Conservation (phyloP, 306 rosid genomes). For the Macrotyloma uniflorum region DNA sequence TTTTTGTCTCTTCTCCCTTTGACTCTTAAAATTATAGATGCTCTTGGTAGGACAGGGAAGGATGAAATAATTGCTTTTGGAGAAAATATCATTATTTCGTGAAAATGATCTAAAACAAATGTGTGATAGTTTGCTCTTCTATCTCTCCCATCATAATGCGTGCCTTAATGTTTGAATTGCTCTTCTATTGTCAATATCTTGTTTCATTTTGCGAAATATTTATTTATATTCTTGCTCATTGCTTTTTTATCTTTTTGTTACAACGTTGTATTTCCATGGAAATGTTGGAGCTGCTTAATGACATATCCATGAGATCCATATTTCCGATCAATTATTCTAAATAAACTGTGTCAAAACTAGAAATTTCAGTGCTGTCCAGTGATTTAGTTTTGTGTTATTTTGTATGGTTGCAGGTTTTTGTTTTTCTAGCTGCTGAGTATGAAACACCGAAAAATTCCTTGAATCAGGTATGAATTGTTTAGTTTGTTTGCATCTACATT, state of each 20-base stretch:
- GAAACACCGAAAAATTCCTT: slow-evolving; percentile 77
- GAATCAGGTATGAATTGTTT: slow-evolving; percentile 71
- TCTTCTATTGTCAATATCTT: neutral
- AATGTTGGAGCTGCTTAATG: neutral
- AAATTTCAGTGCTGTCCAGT: slow-evolving; percentile 16
- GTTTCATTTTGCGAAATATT: slow-evolving; percentile 15
- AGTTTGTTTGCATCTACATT: slow-evolving; percentile 2
- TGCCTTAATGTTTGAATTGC: neutral
- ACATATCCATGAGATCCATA: neutral
- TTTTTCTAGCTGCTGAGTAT: slow-evolving; percentile 91
- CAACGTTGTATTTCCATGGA: neutral
- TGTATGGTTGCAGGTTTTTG: slow-evolving; percentile 74
- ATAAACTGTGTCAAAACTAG: neutral
- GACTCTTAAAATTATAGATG: slow-evolving; percentile 22
- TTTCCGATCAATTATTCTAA: slow-evolving; percentile 12
- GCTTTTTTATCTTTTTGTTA: neutral
- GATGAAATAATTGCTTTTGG: neutral
- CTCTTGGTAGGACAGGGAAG: neutral
- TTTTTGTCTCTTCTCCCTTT: neutral
- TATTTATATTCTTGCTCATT: neutral
- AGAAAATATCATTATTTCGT: neutral
- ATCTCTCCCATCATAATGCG: neutral
- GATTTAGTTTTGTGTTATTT: slow-evolving; percentile 33
- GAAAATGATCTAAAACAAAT: neutral
- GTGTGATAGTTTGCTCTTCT: neutral